A percentile compares a stretch with the other conserved stretches of the same genome.
These are phyloP conservation scores for Apostasia shenzhenica DNA, from an alignment of 106 monocot species.

Conservation along the genomic window DNA sequence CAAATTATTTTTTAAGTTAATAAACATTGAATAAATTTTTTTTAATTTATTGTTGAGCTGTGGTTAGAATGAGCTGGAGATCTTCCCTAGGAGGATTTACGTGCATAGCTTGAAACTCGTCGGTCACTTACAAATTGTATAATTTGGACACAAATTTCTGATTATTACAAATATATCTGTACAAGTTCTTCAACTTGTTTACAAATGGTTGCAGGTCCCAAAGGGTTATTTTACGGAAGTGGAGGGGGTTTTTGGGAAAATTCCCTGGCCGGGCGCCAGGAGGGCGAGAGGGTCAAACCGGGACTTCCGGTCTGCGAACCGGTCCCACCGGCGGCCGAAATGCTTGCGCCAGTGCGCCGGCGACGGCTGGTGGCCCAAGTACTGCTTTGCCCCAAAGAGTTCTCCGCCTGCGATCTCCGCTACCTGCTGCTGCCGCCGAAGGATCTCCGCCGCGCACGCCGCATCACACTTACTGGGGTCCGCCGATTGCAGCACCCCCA, in stretches of 20 bases:
- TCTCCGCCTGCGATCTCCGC: conserved; percentile 18
- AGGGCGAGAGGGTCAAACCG: conserved; percentile 53
- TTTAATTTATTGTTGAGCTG: no score
- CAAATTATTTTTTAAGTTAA: no score
- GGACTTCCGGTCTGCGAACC: conserved; percentile 38
- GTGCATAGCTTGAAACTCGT: no score
- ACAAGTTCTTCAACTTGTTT: no score
- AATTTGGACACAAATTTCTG: no score
- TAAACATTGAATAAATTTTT: no score
- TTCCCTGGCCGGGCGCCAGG: conserved; percentile 67
- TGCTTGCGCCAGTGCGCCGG: conserved; percentile 43
- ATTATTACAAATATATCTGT: no score
- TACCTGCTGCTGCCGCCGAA: conserved; percentile 32
- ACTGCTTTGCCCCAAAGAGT: conserved; percentile 63
- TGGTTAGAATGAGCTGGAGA: no score
- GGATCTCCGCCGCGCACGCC: conserved; percentile 28
- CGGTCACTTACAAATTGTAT: no score
- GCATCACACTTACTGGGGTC: conserved; percentile 19
- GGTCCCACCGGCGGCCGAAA: conserved; percentile 51
- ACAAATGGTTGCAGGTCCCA: no score
- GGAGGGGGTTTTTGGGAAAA: conserved; percentile 25
- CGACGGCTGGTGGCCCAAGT: conserved; percentile 36
- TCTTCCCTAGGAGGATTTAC: no score
- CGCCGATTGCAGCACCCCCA: conserved; percentile 61
- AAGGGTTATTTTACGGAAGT: neutral